Evolutionary conservation across 2,329 filamentous ascomycete species (phyloP), one percentile per base, ranked within the genome.

Genomic region (Myriosclerotinia curreyana): DNA sequence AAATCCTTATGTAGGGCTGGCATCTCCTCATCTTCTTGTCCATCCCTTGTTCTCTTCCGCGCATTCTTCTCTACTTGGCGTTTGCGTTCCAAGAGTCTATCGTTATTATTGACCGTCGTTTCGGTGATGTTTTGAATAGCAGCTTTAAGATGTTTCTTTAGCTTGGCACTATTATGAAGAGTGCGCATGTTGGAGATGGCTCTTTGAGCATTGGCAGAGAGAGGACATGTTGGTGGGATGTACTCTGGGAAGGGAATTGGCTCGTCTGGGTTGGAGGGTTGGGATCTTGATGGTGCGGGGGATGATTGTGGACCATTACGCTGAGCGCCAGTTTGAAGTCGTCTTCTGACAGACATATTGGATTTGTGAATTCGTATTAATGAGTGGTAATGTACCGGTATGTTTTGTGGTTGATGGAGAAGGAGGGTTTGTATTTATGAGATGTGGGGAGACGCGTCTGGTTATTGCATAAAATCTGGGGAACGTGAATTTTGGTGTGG

Each of bases 71-170:
- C 56, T 5, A 73, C 66, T 2, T 60, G 62, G 1, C 69, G 62
- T 20, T 74, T 71, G 2, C 71, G 71, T n/a, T 64, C 66, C 40
- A 67, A 69, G 3, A 85, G 71, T 15, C 78, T 78, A 64, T 87
- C 85, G 64, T 87, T 86, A 46, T 84, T 77, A n/a, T 80, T 78
- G 2, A 77, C 81, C 0, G 81, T 83, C 2, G 78, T 76, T 6
- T 78, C 74, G 2, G 77, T 80, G 6, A 89, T 72, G n/a, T 76
- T 75, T 1, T 76, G 71, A 1, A 77, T 76, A 0, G 82, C 82
- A 36, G 78, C 72, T 28, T 76, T 74, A 31, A 85, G 74, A 51
- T 84, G 79, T 1, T 76, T 76, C 49, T 80, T 79, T 1, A 87
- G 75, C 22, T 77, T 76, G 1, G 72, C 69, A 11, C 82, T 72